Percentiles rank a stretch among this genome's conserved stretches.
These are phyloP conservation scores for Rhodomyrtus tomentosa DNA, from an alignment of 345 rosid species.

Conservation along the genomic window DNA sequence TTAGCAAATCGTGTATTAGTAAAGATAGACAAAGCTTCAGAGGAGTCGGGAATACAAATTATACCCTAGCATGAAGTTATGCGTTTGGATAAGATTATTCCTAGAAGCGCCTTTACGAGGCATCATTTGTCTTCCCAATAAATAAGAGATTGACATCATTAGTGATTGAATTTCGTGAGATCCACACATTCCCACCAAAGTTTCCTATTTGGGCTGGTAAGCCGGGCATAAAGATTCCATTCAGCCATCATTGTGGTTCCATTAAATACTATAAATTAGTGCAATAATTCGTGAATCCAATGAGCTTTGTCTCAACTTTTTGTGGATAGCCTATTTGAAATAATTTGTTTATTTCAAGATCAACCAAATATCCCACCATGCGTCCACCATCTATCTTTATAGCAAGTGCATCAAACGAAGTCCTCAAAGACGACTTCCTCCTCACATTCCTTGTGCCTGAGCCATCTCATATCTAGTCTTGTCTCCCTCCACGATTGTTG, in stretches of 20 bases:
- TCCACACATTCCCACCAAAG: conserved; percentile 2
- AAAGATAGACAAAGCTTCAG: not conserved
- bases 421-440: not conserved
- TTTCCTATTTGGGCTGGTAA: conserved; percentile 11
- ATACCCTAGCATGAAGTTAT: not conserved
- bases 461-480: not conserved
- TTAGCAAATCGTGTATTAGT: not conserved
- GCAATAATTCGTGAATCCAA: conserved; percentile 2
- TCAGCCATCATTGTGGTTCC: not conserved
- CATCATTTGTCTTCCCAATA: not conserved
- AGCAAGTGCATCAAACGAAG: not conserved
- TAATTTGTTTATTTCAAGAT: not conserved
- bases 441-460: not conserved
- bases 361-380: not conserved
- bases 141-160: not conserved
- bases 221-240: not conserved
- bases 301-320: not conserved
- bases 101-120: not conserved
- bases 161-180: not conserved
- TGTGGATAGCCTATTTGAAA: not conserved
- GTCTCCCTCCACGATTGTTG: not conserved
- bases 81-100: not conserved
- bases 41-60: not conserved
- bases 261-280: not conserved
- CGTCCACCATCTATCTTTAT: not conserved